Evolutionary conservation across 2,329 filamentous ascomycete genomes (phyloP).

Genomic region (Aureobasidium leucospermi): DNA sequence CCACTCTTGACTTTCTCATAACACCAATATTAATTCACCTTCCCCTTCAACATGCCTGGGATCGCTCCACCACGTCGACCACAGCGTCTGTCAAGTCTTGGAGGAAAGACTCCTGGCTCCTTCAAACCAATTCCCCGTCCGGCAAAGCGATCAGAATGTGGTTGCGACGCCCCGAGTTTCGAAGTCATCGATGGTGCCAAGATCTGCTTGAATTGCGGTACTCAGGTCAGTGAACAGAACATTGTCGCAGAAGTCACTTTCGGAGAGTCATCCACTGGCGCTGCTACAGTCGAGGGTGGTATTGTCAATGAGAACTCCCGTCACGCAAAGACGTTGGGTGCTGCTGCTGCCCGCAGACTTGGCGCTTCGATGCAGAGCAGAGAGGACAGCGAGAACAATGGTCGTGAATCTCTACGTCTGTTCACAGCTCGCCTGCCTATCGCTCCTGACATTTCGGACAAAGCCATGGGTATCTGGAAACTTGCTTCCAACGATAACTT

Average conservation of each 20-base stretch:
- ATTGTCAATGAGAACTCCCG: constrained; percentile 82
- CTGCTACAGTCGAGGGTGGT: constrained; percentile 83
- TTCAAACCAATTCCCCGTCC: constrained; percentile 11
- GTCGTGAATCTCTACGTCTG: constrained; percentile 34
- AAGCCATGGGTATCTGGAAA: constrained; percentile 37
- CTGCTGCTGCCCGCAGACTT: constrained; percentile 37
- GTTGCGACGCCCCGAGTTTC: constrained; percentile 24
- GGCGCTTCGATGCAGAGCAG: constrained; percentile 46
- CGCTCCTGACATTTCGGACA: constrained; percentile 28
- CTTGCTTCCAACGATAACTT: constrained; percentile 54
- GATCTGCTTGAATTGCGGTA: constrained; percentile 77
- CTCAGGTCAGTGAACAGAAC: constrained; percentile 73
- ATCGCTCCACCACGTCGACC: constrained; percentile 6
- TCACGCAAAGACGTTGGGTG: constrained; percentile 56
- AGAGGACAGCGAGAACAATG: constrained; percentile 46
- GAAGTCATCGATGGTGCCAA: constrained; percentile 33
- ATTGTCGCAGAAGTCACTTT: constrained; percentile 91
- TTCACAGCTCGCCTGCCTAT: constrained; percentile 34
- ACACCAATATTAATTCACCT: neutral
- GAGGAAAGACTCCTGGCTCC: neutral
- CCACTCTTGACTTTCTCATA: neutral
- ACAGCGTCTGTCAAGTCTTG: constrained; percentile 9
- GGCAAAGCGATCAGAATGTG: constrained; percentile 8
- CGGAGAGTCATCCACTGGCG: constrained; percentile 77
- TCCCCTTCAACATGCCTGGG: constrained; percentile 10